Evolutionary conservation across 768 basidiomycete genomes (phyloP).

Genomic region (Tylopilus plumbeoviolaceoides): DNA sequence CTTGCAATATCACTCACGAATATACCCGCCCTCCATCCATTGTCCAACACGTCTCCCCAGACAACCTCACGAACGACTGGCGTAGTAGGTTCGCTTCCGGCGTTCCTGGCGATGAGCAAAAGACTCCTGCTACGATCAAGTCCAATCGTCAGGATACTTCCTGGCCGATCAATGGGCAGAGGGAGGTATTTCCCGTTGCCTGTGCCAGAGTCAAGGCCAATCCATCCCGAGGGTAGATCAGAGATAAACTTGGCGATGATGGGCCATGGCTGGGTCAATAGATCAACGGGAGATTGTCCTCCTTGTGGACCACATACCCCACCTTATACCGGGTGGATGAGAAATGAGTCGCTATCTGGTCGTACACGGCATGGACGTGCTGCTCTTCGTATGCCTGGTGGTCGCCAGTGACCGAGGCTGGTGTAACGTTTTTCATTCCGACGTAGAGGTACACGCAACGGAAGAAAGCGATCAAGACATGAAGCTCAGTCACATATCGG

Average conservation of each 20-base stretch:
- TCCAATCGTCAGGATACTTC: slow-evolving; percentile 69
- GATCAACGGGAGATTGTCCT: background rate
- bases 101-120: slow-evolving; percentile 67
- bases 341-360: slow-evolving; percentile 83
- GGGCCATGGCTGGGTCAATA: slow-evolving; percentile 73
- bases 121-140: slow-evolving; percentile 81
- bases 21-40: slow-evolving; percentile 68
- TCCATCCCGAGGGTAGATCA: slow-evolving; percentile 66
- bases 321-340: slow-evolving; percentile 89
- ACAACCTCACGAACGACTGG: slow-evolving; percentile 63
- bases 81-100: slow-evolving; percentile 38
- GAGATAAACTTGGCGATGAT: slow-evolving; percentile 74
- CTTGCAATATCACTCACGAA: slow-evolving; percentile 56
- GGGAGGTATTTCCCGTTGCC: slow-evolving; percentile 98
- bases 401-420: slow-evolving; percentile 43
- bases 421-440: slow-evolving; percentile 32
- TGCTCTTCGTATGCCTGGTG: slow-evolving; percentile 59
- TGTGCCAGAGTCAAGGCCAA: slow-evolving; percentile 92
- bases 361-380: slow-evolving; percentile 83
- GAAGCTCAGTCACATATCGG: slow-evolving; percentile 21
- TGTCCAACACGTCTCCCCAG: slow-evolving; percentile 70
- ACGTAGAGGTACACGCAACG: background rate
- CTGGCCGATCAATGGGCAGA: slow-evolving; percentile 58
- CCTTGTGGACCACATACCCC: background rate
- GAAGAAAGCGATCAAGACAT: slow-evolving; percentile 1